Evolutionary conservation across 495 filamentous ascomycete species (phyloP), one percentile per base, ranked within the genome.

Genomic region (Trichocladium antarcticum): DNA sequence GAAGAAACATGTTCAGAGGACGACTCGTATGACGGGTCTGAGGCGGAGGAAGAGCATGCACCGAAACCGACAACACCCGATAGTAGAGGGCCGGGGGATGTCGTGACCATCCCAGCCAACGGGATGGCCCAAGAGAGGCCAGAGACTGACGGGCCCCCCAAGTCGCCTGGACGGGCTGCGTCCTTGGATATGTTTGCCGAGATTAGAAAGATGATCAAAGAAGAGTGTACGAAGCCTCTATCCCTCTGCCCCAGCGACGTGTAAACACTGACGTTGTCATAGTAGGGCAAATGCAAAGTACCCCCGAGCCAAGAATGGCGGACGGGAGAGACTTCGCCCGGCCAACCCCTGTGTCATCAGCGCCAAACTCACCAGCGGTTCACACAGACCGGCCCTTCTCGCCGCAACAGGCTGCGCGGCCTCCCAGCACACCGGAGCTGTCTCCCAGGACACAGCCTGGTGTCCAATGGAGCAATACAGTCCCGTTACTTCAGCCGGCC

Each of bases 141-240:
- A 1, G 38, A 10, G 8, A 14, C 28, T 1, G 38, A 12, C 6
- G 31, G 22, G 7, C 14, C 16, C 12, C 22, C 22, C 5, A 24
- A 9, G 12, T 3, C 16, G 1, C 31, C 38, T 1, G 47, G 12
- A 2, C 39, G 42, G 20, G 19, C 3, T 0, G 7, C 28, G 7
- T 35, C 46, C 0, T 14, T 31, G 8, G 34, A 51, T 42, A 27
- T 57, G 8, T 45, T 56, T 28, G 41, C 42, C 32, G 54, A 62
- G 44, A 57, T 62, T 29, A 55, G 57, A 22, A 59, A 57, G 40
- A 47, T 59, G 11, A 57, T 60, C 41, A 46, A 52, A 19, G 46
- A 54, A 44, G 51, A 54, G 37, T 38, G 46, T 45, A 54, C 8
- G 45, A 24, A 24, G 39, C 10, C 15, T 7, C 21, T 28, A 38